Evolutionary conservation across 768 basidiomycete species (phyloP).

Genomic region (Phlegmacium glaucopus): DNA sequence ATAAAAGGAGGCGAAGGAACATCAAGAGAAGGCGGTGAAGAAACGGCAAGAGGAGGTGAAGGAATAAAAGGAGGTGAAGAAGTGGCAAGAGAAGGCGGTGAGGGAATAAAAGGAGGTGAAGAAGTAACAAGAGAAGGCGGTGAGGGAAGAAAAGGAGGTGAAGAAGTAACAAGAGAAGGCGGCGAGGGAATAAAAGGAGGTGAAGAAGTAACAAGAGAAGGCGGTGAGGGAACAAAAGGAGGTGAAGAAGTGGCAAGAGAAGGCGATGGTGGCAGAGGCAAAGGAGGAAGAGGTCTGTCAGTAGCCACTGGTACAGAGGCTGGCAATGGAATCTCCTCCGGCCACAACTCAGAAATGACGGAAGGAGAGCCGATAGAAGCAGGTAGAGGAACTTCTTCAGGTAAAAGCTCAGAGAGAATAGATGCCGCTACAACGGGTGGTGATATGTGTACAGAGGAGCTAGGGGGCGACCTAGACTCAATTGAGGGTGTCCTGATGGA

Average conservation of each 20-base stretch:
- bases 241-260: conserved; percentile 12
- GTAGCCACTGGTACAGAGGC: conserved; percentile 24
- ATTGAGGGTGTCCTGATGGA: conserved; percentile 13
- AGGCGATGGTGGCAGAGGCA: conserved; percentile 5
- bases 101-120: too few species aligned
- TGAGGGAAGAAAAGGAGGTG: too few species aligned
- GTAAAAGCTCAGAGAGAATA: too few species aligned
- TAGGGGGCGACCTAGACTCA: background rate
- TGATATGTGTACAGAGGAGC: too few species aligned
- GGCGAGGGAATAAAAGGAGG: too few species aligned
- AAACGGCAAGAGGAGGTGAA: too few species aligned
- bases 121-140: too few species aligned
- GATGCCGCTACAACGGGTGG: conserved; percentile 17
- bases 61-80: conserved; percentile 22
- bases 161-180: too few species aligned
- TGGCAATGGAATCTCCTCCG: conserved; percentile 42
- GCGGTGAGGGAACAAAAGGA: conserved; percentile 23
- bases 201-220: too few species aligned
- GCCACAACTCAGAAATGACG: conserved; percentile 6
- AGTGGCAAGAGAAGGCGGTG: conserved; percentile 2
- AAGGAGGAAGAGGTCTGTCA: background rate
- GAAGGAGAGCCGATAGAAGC: conserved; percentile 12
- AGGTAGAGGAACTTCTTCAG: too few species aligned
- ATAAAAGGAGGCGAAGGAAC: too few species aligned
- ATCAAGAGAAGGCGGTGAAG: too few species aligned